phyloP scores from a whole-genome alignment of 2,329 filamentous ascomycete species.

The Cordyceps militaris region DNA sequence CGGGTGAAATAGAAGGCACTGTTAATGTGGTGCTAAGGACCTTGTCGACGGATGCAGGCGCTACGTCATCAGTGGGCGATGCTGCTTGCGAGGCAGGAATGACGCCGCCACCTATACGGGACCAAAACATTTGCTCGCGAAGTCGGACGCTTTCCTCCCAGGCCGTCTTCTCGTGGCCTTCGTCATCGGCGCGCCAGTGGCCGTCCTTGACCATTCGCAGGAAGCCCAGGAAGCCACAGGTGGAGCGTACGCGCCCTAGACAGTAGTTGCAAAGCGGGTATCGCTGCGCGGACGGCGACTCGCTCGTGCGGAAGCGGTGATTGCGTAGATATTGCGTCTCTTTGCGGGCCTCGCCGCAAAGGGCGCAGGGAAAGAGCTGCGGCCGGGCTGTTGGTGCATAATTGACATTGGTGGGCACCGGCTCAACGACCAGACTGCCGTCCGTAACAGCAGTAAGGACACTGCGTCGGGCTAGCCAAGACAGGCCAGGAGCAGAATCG shows the following conservation, averaged over 20 bases:
- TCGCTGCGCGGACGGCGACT: conserved; percentile 76
- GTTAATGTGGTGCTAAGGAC: not conserved
- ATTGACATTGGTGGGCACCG: conserved; percentile 57
- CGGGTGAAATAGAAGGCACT: not conserved
- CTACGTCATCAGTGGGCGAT: not conserved
- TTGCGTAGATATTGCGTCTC: conserved; percentile 65
- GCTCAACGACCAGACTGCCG: conserved; percentile 83
- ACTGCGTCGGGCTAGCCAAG: conserved; percentile 83
- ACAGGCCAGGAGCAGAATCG: conserved; percentile 82
- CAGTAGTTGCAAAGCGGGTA: conserved; percentile 91
- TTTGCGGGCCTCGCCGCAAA: conserved; percentile 79
- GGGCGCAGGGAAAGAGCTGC: conserved; percentile 63
- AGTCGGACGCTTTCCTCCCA: conserved; percentile 93
- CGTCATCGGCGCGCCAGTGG: conserved; percentile 76
- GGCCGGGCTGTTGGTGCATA: conserved; percentile 44
- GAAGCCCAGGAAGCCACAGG: conserved; percentile 90
- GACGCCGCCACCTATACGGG: conserved; percentile 83
- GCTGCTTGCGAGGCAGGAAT: conserved; percentile 50
- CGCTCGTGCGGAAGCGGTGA: conserved; percentile 83
- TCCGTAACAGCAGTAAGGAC: conserved; percentile 79
- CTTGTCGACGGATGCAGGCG: not conserved
- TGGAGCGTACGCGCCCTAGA: conserved; percentile 72
- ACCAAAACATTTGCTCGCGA: conserved; percentile 96
- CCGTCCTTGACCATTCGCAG: conserved; percentile 87
- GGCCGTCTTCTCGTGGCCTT: conserved; percentile 75